Evolutionary conservation across 805 yeast genomes (phyloP), one percentile per base, ranked within the genome.

Genomic region (Kodamaea restingae): DNA sequence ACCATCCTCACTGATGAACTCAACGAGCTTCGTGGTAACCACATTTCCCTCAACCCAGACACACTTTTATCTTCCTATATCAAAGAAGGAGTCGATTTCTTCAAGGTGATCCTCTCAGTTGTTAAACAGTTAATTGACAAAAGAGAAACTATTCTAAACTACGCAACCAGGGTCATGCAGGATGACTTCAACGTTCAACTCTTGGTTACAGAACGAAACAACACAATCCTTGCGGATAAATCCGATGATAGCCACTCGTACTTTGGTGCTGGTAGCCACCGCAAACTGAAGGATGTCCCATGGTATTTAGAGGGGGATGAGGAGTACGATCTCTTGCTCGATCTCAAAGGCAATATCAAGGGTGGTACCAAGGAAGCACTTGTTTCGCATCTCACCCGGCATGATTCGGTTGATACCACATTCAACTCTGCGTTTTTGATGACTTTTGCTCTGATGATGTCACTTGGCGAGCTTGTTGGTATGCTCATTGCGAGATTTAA

Each of bases 351-450:
- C 2, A 71, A 71, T 38, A 73, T 88, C 26, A 84, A 82, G 56
- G 97, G 96, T 37, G 97, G 96, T 4, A 76, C 95, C 0, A 73
- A 78, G 32, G 80, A 75, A 32, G 95, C 95, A 0, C 64, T 91
- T 32, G 72, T 91, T 6, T 83, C 88, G 39, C 87, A 85, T 57
- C 67, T 90, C 43, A 86, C 95, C 0, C 84, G 81, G 53, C 95
- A 88, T 53, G 77, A 76, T 38, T 58, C 73, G 28, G 61, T 75
- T 15, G 85, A 81, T 51, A 73, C 80, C 2, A 67, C 72, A 17
- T 88, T 80, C 61, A 81, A 80, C 50, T 66, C 81, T 4, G 75
- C 88, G 0, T 77, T 90, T 65, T 63, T 88, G 43, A 64, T 79
- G n/a, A 80, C 95, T 0, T 86, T 88, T 60, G 68, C 83, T 26